phyloP scores from a whole-genome alignment of 1,284 basidiomycete genomes.

The Trametes polyzona region DNA sequence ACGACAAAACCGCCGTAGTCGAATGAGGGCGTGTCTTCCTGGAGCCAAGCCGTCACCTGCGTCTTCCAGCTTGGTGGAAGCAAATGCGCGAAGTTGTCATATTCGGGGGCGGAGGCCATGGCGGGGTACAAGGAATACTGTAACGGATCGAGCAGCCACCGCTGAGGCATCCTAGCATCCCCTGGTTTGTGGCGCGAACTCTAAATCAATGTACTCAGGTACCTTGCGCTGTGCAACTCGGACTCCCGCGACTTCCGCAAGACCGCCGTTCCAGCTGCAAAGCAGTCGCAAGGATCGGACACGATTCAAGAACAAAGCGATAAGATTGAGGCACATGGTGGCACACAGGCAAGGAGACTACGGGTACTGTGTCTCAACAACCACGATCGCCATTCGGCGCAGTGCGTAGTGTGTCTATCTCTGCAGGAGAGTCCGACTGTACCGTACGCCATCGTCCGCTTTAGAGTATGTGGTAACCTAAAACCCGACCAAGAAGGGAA shows the following conservation, averaged over 20 bases:
- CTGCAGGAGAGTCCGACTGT: conserved; percentile 3
- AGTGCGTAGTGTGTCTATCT: conserved; percentile 1
- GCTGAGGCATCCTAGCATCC: neutral
- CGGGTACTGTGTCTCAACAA: conserved; percentile 5
- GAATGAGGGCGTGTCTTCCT: conserved; percentile 95
- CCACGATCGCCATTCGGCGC: neutral
- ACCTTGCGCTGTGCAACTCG: no score
- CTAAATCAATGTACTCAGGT: no score
- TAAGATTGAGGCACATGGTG: neutral
- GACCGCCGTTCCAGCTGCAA: neutral
- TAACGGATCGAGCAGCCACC: neutral
- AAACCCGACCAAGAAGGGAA: neutral
- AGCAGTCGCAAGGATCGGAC: no score
- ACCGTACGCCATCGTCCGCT: conserved; percentile 3
- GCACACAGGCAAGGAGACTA: conserved; percentile 6
- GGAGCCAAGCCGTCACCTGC: conserved; percentile 83
- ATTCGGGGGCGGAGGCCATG: conserved; percentile 23
- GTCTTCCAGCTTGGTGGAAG: conserved; percentile 91
- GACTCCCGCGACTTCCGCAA: neutral
- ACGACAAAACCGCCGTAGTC: conserved; percentile 99
- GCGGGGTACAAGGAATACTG: neutral
- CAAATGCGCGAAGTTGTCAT: conserved; percentile 66
- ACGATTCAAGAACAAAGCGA: neutral
- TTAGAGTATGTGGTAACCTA: neutral
- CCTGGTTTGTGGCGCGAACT: neutral